phyloP scores from a whole-genome alignment of 345 rosid species.

The Stellera chamaejasme region DNA sequence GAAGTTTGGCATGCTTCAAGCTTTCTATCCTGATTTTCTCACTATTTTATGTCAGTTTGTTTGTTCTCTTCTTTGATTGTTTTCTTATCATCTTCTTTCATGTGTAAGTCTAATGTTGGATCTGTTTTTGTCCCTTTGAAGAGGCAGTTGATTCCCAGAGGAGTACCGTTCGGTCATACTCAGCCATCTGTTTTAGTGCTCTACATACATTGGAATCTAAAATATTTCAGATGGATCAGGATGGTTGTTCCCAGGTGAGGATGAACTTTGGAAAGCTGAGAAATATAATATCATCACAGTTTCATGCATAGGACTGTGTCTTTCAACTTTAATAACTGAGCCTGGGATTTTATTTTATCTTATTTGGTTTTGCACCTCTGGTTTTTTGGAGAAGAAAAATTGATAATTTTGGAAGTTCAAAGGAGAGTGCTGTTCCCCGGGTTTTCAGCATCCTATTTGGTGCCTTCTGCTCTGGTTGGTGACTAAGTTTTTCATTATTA shows the following conservation, averaged over 20 bases:
- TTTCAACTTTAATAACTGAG: not conserved
- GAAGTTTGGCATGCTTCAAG: too few species aligned
- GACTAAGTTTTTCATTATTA: too few species aligned
- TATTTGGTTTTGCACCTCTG: not conserved
- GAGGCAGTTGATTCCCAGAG: slow-evolving; percentile 26
- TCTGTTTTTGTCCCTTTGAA: slow-evolving; percentile 26
- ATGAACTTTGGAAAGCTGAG: slow-evolving; percentile 8
- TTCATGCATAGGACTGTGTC: not conserved
- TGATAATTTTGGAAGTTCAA: too few species aligned
- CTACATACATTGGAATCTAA: slow-evolving; percentile 17
- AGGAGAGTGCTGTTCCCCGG: not conserved
- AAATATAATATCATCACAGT: slow-evolving; percentile 1
- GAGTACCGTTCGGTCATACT: slow-evolving; percentile 16
- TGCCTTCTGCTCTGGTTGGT: too few species aligned
- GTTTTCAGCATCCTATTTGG: not conserved
- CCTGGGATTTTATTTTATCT: not conserved
- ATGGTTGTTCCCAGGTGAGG: slow-evolving; percentile 32
- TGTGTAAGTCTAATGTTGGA: slow-evolving; percentile 1
- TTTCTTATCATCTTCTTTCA: not conserved
- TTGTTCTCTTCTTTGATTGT: not conserved
- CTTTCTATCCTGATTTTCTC: too few species aligned
- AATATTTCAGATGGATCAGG: slow-evolving; percentile 16
- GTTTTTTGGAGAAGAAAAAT: not conserved
- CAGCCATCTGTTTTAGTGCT: not conserved
- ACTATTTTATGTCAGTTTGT: not conserved